Percentiles rank a stretch among this genome's conserved stretches.
Evolutionary conservation across 257 asterid species (phyloP).

Genomic region (Nicotiana undulata): DNA sequence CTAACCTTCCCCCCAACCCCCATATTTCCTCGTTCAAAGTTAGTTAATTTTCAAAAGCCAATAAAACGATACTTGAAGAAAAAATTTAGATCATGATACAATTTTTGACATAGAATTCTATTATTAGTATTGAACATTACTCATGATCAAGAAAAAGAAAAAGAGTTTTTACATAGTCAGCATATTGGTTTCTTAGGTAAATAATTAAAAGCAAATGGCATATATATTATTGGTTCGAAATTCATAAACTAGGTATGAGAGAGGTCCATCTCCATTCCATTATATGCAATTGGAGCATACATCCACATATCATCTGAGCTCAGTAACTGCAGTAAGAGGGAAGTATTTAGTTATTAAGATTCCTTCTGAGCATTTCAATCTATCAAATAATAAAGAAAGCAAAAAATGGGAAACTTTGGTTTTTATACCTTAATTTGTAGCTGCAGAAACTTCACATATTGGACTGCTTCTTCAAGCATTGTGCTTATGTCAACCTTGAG

Average conservation of each 20-base stretch:
- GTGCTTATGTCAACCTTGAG: constrained; percentile 72
- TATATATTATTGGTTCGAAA: background rate
- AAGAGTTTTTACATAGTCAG: background rate
- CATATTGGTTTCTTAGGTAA: background rate
- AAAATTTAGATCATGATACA: too few species aligned
- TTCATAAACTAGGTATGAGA: constrained; percentile 36
- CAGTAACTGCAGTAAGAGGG: constrained; percentile 44
- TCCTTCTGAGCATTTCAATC: background rate
- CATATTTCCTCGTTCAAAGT: too few species aligned
- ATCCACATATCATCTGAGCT: constrained; percentile 92
- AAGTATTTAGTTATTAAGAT: background rate
- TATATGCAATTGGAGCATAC: constrained; percentile 90
- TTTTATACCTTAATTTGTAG: constrained; percentile 69
- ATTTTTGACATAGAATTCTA: too few species aligned
- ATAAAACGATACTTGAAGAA: too few species aligned
- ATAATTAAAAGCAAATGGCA: background rate
- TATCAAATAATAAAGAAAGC: background rate
- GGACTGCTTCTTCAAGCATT: constrained; percentile 94
- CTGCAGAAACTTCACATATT: constrained; percentile 78
- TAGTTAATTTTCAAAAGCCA: too few species aligned
- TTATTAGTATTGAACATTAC: too few species aligned
- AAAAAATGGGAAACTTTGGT: background rate
- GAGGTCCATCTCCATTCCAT: constrained; percentile 66
- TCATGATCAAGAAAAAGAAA: background rate
- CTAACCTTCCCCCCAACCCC: too few species aligned